Evolutionary conservation across 2,329 filamentous ascomycete species (phyloP).

Genomic region (Aspergillus phoenicis): DNA sequence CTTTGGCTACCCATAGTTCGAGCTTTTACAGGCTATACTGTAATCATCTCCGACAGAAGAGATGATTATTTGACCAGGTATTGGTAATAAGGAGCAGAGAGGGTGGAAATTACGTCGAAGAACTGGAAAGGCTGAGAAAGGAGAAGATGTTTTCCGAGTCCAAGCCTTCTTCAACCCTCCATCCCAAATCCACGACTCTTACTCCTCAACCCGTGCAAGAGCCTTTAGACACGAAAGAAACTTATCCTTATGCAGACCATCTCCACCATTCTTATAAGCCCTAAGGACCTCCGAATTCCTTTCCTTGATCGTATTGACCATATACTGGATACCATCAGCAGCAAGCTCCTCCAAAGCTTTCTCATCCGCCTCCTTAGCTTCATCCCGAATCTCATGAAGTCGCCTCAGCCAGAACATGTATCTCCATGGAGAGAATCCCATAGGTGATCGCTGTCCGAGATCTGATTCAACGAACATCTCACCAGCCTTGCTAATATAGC

Average conservation of each 20-base stretch:
- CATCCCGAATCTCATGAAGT: constrained; percentile 26
- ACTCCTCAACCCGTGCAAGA: neutral
- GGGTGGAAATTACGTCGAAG: no score
- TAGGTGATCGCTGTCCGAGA: constrained; percentile 25
- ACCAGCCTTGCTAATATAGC: constrained; percentile 20
- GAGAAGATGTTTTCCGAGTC: no score
- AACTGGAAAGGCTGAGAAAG: no score
- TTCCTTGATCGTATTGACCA: constrained; percentile 20
- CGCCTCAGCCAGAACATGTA: constrained; percentile 32
- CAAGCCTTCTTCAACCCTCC: no score
- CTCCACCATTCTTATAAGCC: neutral
- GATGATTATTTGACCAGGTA: no score
- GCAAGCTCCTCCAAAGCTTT: constrained; percentile 23
- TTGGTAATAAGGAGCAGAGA: no score
- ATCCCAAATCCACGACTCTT: no score
- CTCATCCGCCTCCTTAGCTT: constrained; percentile 23
- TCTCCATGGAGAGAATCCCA: constrained; percentile 30
- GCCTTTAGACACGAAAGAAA: neutral
- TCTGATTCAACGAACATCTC: constrained; percentile 25
- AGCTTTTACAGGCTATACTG: no score
- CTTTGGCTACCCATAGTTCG: no score
- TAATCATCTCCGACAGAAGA: no score
- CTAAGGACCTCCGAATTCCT: constrained; percentile 23
- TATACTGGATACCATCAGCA: constrained; percentile 23
- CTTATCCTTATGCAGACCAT: neutral